phyloP scores from a whole-genome alignment of 129 eudicot genomes.

The Flaveria robusta region DNA sequence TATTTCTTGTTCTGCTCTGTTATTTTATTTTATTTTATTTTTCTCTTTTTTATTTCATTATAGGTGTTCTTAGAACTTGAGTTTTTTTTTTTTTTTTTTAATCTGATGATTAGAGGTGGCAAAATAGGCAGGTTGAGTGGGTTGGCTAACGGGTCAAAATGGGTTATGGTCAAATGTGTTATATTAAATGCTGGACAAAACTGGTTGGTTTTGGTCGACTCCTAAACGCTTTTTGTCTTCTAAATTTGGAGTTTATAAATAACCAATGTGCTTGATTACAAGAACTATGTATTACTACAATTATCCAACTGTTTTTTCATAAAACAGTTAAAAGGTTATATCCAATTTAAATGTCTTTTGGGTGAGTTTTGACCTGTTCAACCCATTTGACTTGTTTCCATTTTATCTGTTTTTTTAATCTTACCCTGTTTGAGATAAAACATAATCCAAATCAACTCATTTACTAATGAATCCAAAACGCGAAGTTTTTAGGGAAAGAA shows the following conservation, averaged over 20 bases:
- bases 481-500: not conserved
- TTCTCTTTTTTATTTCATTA: not conserved
- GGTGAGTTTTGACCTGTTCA: slow-evolving; percentile 1
- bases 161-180: not conserved
- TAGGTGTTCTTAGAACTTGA: not conserved
- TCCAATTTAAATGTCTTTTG: not conserved
- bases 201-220: not conserved
- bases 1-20: not conserved
- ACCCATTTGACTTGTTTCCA: not conserved
- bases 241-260: not conserved
- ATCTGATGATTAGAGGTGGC: not conserved
- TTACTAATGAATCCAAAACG: not conserved
- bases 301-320: not conserved
- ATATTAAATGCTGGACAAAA: not conserved
- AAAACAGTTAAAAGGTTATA: not conserved
- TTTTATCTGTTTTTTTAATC: not conserved
- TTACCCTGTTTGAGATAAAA: not conserved
- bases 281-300: not conserved
- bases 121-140: not conserved
- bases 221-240: not conserved
- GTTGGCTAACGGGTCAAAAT: not conserved
- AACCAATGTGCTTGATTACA: slow-evolving; percentile 1
- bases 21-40: not conserved
- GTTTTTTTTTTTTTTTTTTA: not conserved
- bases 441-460: not conserved